A percentile compares a stretch with the other conserved stretches of the same genome.
Evolutionary conservation across 441 rosid genomes (phyloP).

Genomic region (Gossypium trilobum): DNA sequence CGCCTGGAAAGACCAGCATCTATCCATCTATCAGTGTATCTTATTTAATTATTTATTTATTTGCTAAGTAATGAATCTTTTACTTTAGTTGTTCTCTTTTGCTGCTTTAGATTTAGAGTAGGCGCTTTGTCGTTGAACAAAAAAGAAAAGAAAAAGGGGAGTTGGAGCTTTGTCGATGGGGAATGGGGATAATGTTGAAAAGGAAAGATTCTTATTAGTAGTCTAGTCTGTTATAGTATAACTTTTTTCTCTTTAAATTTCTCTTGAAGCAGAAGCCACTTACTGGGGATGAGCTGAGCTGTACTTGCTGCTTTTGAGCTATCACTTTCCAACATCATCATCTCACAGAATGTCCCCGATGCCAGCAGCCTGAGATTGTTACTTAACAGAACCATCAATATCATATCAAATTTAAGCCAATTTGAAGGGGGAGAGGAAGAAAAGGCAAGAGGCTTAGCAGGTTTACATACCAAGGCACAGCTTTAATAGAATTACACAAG

Average conservation of each 20-base stretch:
- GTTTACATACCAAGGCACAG: not conserved
- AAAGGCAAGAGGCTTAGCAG: not conserved
- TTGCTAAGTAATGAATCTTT: not conserved
- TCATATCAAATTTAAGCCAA: not conserved
- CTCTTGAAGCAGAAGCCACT: not conserved
- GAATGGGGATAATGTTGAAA: not conserved
- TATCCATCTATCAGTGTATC: not conserved
- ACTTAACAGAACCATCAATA: not conserved
- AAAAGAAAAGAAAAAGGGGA: not conserved
- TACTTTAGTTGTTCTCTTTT: slow-evolving; percentile 8
- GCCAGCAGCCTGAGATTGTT: too few relatives aligned
- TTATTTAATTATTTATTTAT: not conserved
- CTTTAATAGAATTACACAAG: not conserved
- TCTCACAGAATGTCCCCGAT: not conserved
- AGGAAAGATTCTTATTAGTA: not conserved
- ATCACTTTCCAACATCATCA: not conserved
- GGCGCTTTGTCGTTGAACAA: slow-evolving; percentile 14
- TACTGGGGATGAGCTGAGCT: not conserved
- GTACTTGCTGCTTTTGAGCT: not conserved
- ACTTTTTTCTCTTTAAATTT: not conserved
- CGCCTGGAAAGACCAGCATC: not conserved
- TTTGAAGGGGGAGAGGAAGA: not conserved
- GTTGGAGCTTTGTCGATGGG: slow-evolving; percentile 13
- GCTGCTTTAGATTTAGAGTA: slow-evolving; percentile 17
- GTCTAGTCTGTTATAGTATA: not conserved